Evolutionary conservation across 164 flowering plant genomes (phyloP).

Genomic region (Sedum album): DNA sequence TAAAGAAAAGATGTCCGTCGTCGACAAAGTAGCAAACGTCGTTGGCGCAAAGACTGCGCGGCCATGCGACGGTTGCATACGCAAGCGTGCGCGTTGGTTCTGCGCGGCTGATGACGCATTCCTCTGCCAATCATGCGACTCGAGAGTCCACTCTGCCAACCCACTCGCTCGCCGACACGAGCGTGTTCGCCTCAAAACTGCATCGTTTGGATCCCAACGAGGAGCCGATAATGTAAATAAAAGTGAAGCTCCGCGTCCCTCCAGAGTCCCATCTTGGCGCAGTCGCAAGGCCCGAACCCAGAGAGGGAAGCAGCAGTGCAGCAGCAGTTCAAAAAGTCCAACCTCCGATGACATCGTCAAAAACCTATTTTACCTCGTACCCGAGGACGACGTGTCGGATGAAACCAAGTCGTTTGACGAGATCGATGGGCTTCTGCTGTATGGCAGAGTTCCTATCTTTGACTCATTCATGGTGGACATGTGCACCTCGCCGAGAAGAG

Average conservation of each 20-base stretch:
- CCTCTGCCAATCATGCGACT: conserved; percentile 47
- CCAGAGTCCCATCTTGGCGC: conserved; percentile 26
- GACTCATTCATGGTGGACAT: conserved; percentile 32
- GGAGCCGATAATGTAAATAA: background rate
- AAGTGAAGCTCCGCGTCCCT: background rate
- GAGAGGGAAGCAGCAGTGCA: background rate
- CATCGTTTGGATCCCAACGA: conserved; percentile 9
- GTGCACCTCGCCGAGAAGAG: background rate
- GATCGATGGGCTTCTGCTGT: conserved; percentile 23
- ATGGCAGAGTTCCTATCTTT: conserved; percentile 33
- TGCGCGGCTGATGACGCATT: conserved; percentile 58
- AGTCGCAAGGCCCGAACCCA: conserved; percentile 46
- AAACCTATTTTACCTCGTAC: conserved; percentile 22
- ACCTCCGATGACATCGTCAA: background rate
- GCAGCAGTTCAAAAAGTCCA: conserved; percentile 9
- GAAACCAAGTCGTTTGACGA: conserved; percentile 17
- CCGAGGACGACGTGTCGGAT: conserved; percentile 32
- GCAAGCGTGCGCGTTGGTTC: conserved; percentile 45
- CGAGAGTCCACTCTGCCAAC: conserved; percentile 48
- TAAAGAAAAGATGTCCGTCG: conserved; percentile 15
- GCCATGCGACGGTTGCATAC: conserved; percentile 43
- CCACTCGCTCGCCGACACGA: conserved; percentile 43
- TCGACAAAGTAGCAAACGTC: conserved; percentile 25
- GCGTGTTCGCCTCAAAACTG: conserved; percentile 29
- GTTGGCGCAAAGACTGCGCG: conserved; percentile 42